Evolutionary conservation across 2,329 filamentous ascomycete genomes (phyloP).

Genomic region (Ceratocystis lukuohia): DNA sequence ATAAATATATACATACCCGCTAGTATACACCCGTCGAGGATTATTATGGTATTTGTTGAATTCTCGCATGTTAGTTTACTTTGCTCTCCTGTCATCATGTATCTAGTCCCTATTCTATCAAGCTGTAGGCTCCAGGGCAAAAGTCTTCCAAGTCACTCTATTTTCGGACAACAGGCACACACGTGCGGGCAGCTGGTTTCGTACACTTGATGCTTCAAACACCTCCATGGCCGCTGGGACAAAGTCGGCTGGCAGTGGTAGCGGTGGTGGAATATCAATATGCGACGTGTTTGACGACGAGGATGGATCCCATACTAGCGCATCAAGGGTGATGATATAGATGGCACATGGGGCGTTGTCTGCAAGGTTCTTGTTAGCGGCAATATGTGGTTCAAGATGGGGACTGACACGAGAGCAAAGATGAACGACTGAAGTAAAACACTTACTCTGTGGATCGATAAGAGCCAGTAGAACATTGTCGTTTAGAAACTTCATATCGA

Average conservation of each 20-base stretch:
- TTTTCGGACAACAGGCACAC: conserved; percentile 40
- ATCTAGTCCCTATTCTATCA: background rate
- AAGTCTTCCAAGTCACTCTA: conserved; percentile 35
- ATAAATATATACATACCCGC: background rate
- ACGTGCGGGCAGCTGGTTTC: conserved; percentile 36
- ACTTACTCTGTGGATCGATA: conserved; percentile 31
- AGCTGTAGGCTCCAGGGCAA: conserved; percentile 26
- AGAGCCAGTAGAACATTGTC: conserved; percentile 49
- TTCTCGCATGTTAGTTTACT: background rate
- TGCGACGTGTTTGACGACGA: background rate
- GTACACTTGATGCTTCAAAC: conserved; percentile 31
- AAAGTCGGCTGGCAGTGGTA: conserved; percentile 24
- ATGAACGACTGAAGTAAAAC: no score
- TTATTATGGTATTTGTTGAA: background rate
- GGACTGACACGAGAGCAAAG: background rate
- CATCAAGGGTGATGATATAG: conserved; percentile 14
- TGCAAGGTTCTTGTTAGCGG: background rate
- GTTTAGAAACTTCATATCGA: conserved; percentile 56
- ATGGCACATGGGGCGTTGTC: conserved; percentile 9
- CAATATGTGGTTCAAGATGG: no score
- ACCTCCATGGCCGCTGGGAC: conserved; percentile 40
- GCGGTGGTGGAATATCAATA: conserved; percentile 4
- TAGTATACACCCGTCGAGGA: background rate
- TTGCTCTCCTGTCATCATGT: background rate
- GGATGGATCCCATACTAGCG: conserved; percentile 9